Conservation (phyloP, 139 green algal genomes). For the Tetratostichococcus sp. region DNA sequence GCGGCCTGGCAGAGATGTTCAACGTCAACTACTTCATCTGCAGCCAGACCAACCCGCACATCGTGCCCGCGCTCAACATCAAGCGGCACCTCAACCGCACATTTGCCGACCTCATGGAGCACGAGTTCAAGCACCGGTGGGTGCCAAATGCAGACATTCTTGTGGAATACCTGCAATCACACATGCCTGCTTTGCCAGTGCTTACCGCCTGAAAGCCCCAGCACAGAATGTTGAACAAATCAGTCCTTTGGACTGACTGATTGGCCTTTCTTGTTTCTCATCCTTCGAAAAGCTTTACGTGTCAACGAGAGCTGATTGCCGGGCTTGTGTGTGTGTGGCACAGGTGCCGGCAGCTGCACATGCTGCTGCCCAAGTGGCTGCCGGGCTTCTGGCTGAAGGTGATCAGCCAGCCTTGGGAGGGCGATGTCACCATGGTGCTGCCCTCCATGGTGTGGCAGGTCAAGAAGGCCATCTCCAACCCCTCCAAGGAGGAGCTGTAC, state of each 20-base stretch:
- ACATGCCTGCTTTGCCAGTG: no score
- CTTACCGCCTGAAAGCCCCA: no score
- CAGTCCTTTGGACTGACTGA: no score
- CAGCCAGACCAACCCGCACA: constrained; percentile 84
- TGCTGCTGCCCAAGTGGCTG: constrained; percentile 64
- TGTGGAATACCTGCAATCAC: neutral
- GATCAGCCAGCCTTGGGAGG: constrained; percentile 87
- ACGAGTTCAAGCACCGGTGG: constrained; percentile 85
- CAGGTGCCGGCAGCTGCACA: constrained; percentile 70
- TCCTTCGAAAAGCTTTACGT: no score
- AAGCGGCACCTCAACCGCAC: constrained; percentile 58
- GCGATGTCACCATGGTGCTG: constrained; percentile 88
- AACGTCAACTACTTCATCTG: constrained; percentile 94
- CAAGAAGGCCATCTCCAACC: constrained; percentile 72
- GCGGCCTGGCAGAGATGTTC: constrained; percentile 84
- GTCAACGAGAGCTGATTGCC: no score
- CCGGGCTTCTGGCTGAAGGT: constrained; percentile 60
- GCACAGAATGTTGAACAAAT: no score
- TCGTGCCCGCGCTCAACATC: constrained; percentile 81
- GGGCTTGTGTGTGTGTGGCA: no score
- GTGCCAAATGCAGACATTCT: neutral
- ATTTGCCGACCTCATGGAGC: constrained; percentile 68
- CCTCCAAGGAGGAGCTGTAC: constrained; percentile 51
- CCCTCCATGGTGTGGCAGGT: constrained; percentile 61
- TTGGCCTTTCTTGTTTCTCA: no score